A percentile compares a stretch with the other conserved stretches of the same genome.
These are phyloP conservation scores for Neurospora cerealis DNA, from an alignment of 495 filamentous ascomycete species.

Conservation along the genomic window DNA sequence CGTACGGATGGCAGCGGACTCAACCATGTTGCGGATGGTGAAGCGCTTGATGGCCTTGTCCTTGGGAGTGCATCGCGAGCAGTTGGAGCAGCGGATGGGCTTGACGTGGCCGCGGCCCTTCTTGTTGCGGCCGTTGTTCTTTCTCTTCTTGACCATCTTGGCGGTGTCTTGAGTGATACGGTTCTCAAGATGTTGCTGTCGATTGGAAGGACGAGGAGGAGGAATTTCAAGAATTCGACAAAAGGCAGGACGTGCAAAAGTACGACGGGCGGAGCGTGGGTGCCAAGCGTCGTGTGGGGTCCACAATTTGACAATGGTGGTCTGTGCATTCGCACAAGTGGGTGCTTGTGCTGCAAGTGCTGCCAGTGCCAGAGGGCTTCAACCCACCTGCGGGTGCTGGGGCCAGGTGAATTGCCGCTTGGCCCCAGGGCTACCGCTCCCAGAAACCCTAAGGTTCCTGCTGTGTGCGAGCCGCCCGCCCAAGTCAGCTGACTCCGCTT, in stretches of 20 bases:
- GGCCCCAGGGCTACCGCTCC: constrained; percentile 16
- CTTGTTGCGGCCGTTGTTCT: constrained; percentile 99
- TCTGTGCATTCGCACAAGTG: neutral
- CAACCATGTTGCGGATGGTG: constrained; percentile 99
- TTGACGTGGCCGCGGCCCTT: constrained; percentile 98
- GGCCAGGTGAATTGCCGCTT: neutral
- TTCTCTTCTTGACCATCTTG: constrained; percentile 99
- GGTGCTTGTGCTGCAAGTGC: neutral
- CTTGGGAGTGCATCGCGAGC: constrained; percentile 98
- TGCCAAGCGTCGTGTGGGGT: constrained; percentile 1
- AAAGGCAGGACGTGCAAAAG: neutral
- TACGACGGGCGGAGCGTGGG: neutral
- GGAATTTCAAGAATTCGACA: constrained; percentile 19
- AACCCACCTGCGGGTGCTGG: neutral
- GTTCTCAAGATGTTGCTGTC: constrained; percentile 22
- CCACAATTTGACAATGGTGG: constrained; percentile 3
- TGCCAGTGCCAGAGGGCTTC: neutral
- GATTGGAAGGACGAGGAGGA: constrained; percentile 14
- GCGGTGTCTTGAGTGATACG: constrained; percentile 44
- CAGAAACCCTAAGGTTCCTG: constrained; percentile 16
- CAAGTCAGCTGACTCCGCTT: constrained; percentile 23
- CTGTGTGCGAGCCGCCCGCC: neutral
- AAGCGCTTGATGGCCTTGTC: constrained; percentile 99
- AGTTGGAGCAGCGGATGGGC: constrained; percentile 99
- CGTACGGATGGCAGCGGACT: constrained; percentile 98